Conservation (phyloP, 148 eudicot genomes). For the Bassia scoparia region DNA sequence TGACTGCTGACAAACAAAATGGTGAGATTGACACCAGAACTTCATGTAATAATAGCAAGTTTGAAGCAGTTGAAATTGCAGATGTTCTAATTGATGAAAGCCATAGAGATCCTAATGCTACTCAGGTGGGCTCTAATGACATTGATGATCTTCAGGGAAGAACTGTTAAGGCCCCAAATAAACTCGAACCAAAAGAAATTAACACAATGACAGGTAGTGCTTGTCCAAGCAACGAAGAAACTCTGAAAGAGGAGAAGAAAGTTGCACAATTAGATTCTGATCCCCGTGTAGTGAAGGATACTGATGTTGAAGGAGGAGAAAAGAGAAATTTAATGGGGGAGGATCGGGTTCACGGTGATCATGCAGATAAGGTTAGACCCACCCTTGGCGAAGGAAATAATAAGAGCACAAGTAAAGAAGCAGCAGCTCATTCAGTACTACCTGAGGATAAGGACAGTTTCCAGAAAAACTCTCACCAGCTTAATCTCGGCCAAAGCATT, state of each 20-base stretch:
- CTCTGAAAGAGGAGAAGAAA: slow-evolving; percentile 18
- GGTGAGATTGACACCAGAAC: slow-evolving; percentile 14
- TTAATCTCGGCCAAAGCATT: slow-evolving; percentile 21
- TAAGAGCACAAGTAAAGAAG: slow-evolving; percentile 31
- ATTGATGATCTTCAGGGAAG: slow-evolving; percentile 21
- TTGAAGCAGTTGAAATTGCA: slow-evolving; percentile 26
- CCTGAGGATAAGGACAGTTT: slow-evolving; percentile 29
- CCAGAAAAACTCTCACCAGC: slow-evolving; percentile 26
- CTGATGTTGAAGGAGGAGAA: slow-evolving; percentile 30
- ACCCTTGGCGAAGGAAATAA: slow-evolving; percentile 27
- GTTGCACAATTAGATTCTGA: slow-evolving; percentile 18
- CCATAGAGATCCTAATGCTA: slow-evolving; percentile 20
- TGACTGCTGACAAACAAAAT: slow-evolving; percentile 19
- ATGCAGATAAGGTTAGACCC: slow-evolving; percentile 29
- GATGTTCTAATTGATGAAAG: slow-evolving; percentile 29
- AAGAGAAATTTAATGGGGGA: slow-evolving; percentile 16
- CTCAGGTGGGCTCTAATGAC: slow-evolving; percentile 25
- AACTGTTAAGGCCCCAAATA: slow-evolving; percentile 19
- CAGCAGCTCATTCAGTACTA: slow-evolving; percentile 26
- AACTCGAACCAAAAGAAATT: slow-evolving; percentile 25
- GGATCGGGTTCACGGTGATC: slow-evolving; percentile 20
- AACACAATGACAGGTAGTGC: slow-evolving; percentile 23
- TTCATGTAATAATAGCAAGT: slow-evolving; percentile 19
- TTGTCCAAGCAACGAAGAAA: slow-evolving; percentile 23
- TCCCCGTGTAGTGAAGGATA: slow-evolving; percentile 23